Base-by-base conservation (phyloP, 2,329 filamentous ascomycete species). In the Trichoderma sp. region DNA sequence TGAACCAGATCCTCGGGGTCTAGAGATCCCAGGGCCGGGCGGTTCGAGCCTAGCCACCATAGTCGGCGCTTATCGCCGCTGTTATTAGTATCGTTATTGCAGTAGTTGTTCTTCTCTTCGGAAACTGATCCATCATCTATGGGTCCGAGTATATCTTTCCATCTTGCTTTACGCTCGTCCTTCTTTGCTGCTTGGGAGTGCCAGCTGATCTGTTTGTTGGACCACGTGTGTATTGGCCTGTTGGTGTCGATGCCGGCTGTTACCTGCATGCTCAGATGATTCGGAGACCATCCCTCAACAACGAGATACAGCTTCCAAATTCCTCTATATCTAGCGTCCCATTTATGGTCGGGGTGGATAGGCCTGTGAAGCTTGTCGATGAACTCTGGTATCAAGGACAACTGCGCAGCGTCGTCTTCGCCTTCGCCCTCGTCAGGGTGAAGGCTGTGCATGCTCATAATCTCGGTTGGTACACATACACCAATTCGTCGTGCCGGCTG, bases 231-330 rank as follows among this genome's bases (percentile, higher is more conserved):
- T 10, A 56, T 13, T 5, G 49, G 21, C 18, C 14, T 59, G n/a
- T 37, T 63, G 18, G 39, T 59, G 63, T 63, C 37, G 13, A 55
- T 16, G 24, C 55, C 52, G 5, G 30, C 14, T 14, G 54, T 66
- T 11, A 51, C 39, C 14, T 69, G 49, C 30, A 65, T 56, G 7
- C 26, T 55, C 18, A 28, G 16, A 43, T 69, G 61, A 14, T 65
- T 60, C 10, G 32, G n/a, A 4, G 24, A 34, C 68, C 52, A 66
- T 5, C 68, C 68, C 4, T 69, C 68, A 24, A 67, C 32, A 28
- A 69, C 49, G 28, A 69, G 59, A 28, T 69, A 67, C 7, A 66
- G 39, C 28, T 69, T 66, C 63, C 65, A 59, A 2, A 69, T 55
- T 14, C 68, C 68, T 30, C 54, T 32, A 13, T 14, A 6, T 14